Evolutionary conservation across 202 grass and related monocot genomes (phyloP), one percentile per base, ranked within the genome.

Genomic region (Saccharum hybrid): DNA sequence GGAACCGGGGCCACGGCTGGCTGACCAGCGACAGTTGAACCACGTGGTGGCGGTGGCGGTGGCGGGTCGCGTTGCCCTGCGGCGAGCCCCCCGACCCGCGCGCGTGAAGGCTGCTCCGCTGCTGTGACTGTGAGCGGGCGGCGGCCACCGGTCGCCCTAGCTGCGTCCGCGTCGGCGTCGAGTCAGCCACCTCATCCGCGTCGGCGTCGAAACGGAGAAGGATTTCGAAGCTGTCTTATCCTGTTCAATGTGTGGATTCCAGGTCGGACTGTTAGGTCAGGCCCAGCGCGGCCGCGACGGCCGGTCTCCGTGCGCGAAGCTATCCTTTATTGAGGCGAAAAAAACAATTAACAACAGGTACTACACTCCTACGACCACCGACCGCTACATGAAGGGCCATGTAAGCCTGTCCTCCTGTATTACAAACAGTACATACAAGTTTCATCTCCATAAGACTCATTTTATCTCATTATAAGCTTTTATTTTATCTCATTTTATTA

Each of bases 121-220:
- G 68, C 67, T 57, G 52, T 49, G 14, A 49, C 7, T n/a, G 51
- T n/a, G 52, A n/a, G 52, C 54, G 33, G 34, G 18, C 4, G 43
- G 6, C 18, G 64, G 31, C 23, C 23, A 0, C 21, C 66, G 36
- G 7, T 16, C 6, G n/a, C 49, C 19, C 6, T 16, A 1, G 28
- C 6, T 19, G 22, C 73, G 62, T 84, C 30, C 4, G 49, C 49
- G 76, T 88, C 45, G 69, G 40, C 21, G 22, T 76, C 70, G 49
- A 80, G 76, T 84, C 82, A 88, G 70, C 73, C 52, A 13, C 40
- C 37, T 14, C 23, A 18, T 21, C 30, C 4, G 48, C 48, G 49
- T 18, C 49, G 49, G 1, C 64, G 40, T 74, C 49, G 13, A 39
- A 15, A 10, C 40, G 16, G 39, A n/a, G 38, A 39, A 49, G 46